Evolutionary conservation across 2,329 filamentous ascomycete genomes (phyloP).

Genomic region (Calonectria crousiana): DNA sequence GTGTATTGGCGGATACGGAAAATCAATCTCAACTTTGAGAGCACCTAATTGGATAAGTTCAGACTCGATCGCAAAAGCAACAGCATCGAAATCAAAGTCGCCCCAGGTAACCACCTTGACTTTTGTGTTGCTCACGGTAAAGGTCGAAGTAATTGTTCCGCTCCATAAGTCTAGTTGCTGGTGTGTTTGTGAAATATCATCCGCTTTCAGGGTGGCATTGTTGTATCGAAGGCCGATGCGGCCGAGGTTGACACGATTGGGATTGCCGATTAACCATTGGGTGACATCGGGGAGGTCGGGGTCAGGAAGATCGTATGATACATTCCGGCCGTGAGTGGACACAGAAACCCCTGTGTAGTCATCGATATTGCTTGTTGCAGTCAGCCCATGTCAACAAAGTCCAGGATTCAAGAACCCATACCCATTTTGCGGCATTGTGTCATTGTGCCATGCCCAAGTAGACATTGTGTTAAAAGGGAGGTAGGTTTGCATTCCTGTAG

Average conservation of each 20-base stretch:
- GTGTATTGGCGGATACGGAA: conserved; percentile 56
- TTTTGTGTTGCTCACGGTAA: conserved; percentile 44
- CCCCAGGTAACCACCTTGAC: conserved; percentile 53
- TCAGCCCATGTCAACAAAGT: not conserved
- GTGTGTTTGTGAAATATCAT: conserved; percentile 42
- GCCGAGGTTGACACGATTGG: conserved; percentile 58
- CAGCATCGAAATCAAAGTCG: conserved; percentile 54
- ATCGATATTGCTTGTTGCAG: not conserved
- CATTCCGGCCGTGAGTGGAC: conserved; percentile 51
- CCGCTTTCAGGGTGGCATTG: conserved; percentile 44
- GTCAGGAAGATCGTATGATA: conserved; percentile 54
- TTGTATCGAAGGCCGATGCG: conserved; percentile 55
- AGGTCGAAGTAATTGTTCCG: conserved; percentile 51
- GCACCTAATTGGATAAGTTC: conserved; percentile 48
- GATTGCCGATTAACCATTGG: conserved; percentile 66
- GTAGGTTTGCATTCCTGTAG: conserved; percentile 59
- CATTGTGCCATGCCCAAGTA: conserved; percentile 64
- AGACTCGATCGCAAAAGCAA: conserved; percentile 53
- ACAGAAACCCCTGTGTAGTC: conserved; percentile 50
- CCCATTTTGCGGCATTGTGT: conserved; percentile 55
- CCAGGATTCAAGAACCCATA: not conserved
- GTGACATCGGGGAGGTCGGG: conserved; percentile 52
- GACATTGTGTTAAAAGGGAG: conserved; percentile 61
- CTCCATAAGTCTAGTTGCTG: conserved; percentile 44
- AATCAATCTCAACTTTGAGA: conserved; percentile 55